Evolutionary conservation across 2,329 filamentous ascomycete species (phyloP).

Genomic region (Canariomyces notabilis): DNA sequence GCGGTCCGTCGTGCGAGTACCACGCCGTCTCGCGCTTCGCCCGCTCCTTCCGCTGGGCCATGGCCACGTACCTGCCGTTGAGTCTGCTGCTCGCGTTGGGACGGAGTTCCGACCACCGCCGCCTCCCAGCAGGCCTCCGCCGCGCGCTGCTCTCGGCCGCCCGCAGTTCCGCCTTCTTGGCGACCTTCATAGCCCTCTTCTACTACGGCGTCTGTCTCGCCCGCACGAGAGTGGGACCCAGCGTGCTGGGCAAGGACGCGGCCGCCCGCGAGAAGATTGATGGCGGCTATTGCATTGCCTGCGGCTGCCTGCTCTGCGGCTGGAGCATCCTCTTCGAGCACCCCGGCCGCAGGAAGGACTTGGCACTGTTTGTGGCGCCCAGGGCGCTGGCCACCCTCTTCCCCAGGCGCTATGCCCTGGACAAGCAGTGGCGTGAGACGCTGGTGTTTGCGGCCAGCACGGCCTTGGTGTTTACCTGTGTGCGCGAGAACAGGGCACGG

Average conservation of each 20-base stretch:
- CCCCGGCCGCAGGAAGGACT: slow-evolving; percentile 61
- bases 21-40: slow-evolving; percentile 66
- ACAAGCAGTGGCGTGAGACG: slow-evolving; percentile 64
- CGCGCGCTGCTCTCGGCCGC: slow-evolving; percentile 54
- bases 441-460: slow-evolving; percentile 61
- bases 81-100: slow-evolving; percentile 61
- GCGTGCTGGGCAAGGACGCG: slow-evolving; percentile 52
- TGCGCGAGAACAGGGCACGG: slow-evolving; percentile 55
- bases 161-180: slow-evolving; percentile 73
- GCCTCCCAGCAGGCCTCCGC: slow-evolving; percentile 39
- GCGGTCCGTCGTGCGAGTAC: slow-evolving; percentile 66
- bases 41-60: slow-evolving; percentile 67
- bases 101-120: slow-evolving; percentile 45
- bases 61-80: slow-evolving; percentile 71
- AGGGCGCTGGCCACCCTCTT: slow-evolving; percentile 70
- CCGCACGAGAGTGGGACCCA: slow-evolving; percentile 68
- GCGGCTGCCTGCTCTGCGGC: slow-evolving; percentile 71
- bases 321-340: slow-evolving; percentile 76
- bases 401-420: slow-evolving; percentile 59
- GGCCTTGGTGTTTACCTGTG: slow-evolving; percentile 65
- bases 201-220: slow-evolving; percentile 81
- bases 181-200: slow-evolving; percentile 70
- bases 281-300: slow-evolving; percentile 61
- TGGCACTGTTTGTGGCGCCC: slow-evolving; percentile 76
- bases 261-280: slow-evolving; percentile 48